These are phyloP conservation scores for Penicillium riverlandense DNA, from an alignment of 495 filamentous ascomycete genomes.

Conservation along the genomic window DNA sequence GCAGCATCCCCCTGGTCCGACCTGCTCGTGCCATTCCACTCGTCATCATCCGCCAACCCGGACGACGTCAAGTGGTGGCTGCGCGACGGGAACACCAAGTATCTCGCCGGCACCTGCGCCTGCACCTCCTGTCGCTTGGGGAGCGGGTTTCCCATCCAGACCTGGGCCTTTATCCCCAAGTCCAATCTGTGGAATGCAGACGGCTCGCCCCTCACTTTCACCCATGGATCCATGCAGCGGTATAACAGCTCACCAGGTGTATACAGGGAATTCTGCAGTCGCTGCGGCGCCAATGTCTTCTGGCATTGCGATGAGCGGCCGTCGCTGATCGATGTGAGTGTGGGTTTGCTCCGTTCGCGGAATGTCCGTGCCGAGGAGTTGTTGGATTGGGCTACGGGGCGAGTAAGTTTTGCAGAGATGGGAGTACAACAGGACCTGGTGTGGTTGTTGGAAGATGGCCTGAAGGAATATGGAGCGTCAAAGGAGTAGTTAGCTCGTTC, in stretches of 20 bases:
- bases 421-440: conserved; percentile 39
- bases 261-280: conserved; percentile 55
- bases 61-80: conserved; percentile 50
- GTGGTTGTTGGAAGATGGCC: conserved; percentile 15
- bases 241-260: conserved; percentile 50
- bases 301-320: conserved; percentile 53
- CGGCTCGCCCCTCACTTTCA: conserved; percentile 33
- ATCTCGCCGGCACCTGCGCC: conserved; percentile 58
- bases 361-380: conserved; percentile 51
- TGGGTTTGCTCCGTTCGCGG: conserved; percentile 47
- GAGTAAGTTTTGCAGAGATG: conserved; percentile 58
- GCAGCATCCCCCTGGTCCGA: conserved; percentile 46
- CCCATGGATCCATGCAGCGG: conserved; percentile 37
- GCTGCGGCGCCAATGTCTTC: conserved; percentile 61
- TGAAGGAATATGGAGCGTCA: background rate
- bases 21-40: conserved; percentile 42
- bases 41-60: conserved; percentile 27
- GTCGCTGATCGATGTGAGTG: conserved; percentile 57
- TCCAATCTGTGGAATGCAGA: conserved; percentile 46
- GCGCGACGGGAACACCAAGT: conserved; percentile 33
- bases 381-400: conserved; percentile 52
- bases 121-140: conserved; percentile 56
- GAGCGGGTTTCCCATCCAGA: conserved; percentile 60
- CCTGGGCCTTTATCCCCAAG: conserved; percentile 62
- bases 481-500: background rate